Evolutionary conservation across 495 filamentous ascomycete genomes (phyloP).

Genomic region (Aspergillus ellipticus): DNA sequence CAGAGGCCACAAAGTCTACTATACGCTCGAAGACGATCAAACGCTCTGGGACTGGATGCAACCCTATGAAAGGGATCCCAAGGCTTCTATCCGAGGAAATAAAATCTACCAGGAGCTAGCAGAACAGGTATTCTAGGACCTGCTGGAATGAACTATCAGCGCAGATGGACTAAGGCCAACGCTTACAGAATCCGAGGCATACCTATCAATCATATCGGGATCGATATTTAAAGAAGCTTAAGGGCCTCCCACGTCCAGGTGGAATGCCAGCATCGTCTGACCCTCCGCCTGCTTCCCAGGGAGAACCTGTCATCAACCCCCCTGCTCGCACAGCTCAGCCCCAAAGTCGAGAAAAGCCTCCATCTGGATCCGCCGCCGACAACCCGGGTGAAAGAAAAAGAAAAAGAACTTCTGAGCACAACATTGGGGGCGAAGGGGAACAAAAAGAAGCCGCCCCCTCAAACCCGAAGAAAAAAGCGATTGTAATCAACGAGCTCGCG

Average conservation of each 20-base stretch:
- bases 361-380: not conserved
- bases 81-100: slow-evolving; percentile 50
- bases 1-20: slow-evolving; percentile 46
- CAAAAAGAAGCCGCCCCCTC: not conserved
- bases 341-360: not conserved
- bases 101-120: slow-evolving; percentile 62
- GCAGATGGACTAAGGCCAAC: not conserved
- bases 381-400: slow-evolving; percentile 15
- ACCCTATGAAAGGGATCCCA: slow-evolving; percentile 37
- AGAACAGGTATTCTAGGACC: slow-evolving; percentile 39
- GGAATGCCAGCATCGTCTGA: slow-evolving; percentile 14
- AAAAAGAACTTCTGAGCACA: slow-evolving; percentile 14
- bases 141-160: slow-evolving; percentile 9
- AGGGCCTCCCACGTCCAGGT: slow-evolving; percentile 39
- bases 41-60: slow-evolving; percentile 57
- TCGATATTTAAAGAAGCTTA: slow-evolving; percentile 60
- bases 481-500: not conserved
- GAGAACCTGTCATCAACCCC: not conserved
- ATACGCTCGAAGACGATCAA: slow-evolving; percentile 59
- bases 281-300: not conserved
- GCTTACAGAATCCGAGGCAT: slow-evolving; percentile 57
- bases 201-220: slow-evolving; percentile 70
- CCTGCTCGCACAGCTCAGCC: not conserved
- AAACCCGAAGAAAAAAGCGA: not conserved
- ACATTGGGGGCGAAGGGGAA: not conserved